Percentiles rank a stretch among this genome's conserved stretches.
These are phyloP conservation scores for Lentinus brumalis DNA, from an alignment of 768 basidiomycete species.

Conservation along the genomic window DNA sequence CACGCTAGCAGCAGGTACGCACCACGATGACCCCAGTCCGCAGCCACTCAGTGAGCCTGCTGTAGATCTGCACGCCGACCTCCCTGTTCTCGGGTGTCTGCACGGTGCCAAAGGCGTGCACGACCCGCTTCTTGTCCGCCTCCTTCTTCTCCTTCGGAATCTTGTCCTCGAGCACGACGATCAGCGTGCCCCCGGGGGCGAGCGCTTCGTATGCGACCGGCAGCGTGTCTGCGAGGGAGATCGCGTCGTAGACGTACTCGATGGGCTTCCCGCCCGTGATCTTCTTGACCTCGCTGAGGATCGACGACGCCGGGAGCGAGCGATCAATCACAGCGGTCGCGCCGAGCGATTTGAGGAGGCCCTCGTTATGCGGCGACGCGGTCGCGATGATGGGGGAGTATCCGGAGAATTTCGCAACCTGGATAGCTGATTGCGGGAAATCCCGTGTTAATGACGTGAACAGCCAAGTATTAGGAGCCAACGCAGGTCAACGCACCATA, in stretches of 20 bases:
- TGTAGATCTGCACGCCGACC: constrained; percentile 13
- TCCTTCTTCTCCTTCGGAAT: too few relatives aligned
- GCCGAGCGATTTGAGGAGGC: constrained; percentile 23
- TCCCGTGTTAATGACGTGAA: too few relatives aligned
- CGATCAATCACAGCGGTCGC: constrained; percentile 30
- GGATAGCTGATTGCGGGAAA: constrained; percentile 16
- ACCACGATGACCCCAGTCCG: constrained; percentile 22
- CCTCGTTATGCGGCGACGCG: constrained; percentile 22
- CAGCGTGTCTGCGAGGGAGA: constrained; percentile 42
- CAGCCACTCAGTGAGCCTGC: constrained; percentile 14
- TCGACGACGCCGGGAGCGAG: background rate
- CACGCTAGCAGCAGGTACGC: background rate
- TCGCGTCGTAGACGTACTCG: constrained; percentile 34
- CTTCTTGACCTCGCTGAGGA: constrained; percentile 7
- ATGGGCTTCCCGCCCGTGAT: constrained; percentile 9
- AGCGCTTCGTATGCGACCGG: constrained; percentile 39
- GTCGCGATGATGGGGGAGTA: constrained; percentile 29
- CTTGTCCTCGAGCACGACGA: constrained; percentile 18
- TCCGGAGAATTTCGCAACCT: constrained; percentile 26
- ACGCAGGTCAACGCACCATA: constrained; percentile 4
- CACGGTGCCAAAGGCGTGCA: constrained; percentile 7
- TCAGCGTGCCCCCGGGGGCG: constrained; percentile 39
- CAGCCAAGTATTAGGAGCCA: too few relatives aligned
- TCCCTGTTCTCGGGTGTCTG: constrained; percentile 1
- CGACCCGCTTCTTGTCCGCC: background rate